Conservation (phyloP, 352 stramenopile genomes). For the Saprolegnia diclina region DNA sequence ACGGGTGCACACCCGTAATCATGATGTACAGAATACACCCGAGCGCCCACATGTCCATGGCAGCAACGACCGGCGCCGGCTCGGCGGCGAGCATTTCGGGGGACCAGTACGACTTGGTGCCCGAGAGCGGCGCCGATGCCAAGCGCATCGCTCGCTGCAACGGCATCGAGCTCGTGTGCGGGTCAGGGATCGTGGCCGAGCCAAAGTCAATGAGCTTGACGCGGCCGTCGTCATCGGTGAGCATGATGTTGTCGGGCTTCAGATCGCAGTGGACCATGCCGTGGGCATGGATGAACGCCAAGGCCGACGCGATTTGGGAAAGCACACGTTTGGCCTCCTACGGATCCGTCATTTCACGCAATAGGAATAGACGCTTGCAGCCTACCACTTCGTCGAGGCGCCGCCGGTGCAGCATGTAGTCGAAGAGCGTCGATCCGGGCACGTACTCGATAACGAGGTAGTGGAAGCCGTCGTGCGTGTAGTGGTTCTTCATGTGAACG, state of each 20-base stretch:
- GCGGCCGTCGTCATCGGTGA: neutral
- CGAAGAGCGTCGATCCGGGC: conserved; percentile 52
- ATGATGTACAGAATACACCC: conserved; percentile 27
- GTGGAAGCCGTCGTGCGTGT: conserved; percentile 67
- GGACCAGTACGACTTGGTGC: conserved; percentile 23
- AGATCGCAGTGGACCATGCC: conserved; percentile 23
- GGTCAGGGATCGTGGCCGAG: conserved; percentile 6
- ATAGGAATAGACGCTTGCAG: neutral
- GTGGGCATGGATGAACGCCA: conserved; percentile 3
- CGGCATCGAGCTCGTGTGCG: neutral
- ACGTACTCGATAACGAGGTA: conserved; percentile 79
- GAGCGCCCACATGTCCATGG: conserved; percentile 25
- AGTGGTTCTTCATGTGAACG: conserved; percentile 50
- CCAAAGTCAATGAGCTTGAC: conserved; percentile 26
- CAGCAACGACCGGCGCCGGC: neutral
- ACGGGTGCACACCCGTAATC: conserved; percentile 15
- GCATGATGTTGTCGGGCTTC: conserved; percentile 24
- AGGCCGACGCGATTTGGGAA: neutral
- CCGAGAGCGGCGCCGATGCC: conserved; percentile 35
- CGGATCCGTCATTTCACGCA: neutral
- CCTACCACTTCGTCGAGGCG: conserved; percentile 34
- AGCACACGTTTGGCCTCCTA: neutral
- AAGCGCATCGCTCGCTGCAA: neutral
- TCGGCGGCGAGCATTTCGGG: conserved; percentile 7
- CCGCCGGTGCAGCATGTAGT: conserved; percentile 48